Conservation (phyloP, 2,329 filamentous ascomycete genomes). For the Leptographium galeiforme region DNA sequence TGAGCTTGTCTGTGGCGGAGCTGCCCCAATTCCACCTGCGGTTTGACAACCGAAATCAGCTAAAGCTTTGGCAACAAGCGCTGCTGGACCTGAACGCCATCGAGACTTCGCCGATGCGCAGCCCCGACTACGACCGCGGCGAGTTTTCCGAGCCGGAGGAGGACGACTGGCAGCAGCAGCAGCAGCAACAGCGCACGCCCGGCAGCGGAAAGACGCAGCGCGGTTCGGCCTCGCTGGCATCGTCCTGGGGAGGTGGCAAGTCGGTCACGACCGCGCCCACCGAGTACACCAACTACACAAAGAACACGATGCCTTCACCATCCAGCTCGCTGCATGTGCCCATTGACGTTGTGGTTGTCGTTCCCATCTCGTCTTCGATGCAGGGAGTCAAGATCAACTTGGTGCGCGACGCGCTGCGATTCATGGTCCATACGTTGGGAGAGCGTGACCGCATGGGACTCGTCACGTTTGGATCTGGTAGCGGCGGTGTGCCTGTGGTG, state of each 20-base stretch:
- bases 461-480: conserved; percentile 91
- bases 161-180: conserved; percentile 61
- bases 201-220: conserved; percentile 15
- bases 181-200: conserved; percentile 27
- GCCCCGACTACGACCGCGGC: conserved; percentile 62
- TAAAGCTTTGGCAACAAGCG: conserved; percentile 84
- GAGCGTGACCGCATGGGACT: conserved; percentile 93
- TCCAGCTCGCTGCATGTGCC: conserved; percentile 65
- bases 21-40: conserved; percentile 87
- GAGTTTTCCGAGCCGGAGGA: conserved; percentile 77
- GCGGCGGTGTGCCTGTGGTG: conserved; percentile 87
- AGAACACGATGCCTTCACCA: conserved; percentile 23
- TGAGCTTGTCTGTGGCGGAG: conserved; percentile 83
- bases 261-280: conserved; percentile 82
- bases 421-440: conserved; percentile 79
- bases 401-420: conserved; percentile 79
- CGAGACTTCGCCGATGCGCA: conserved; percentile 49
- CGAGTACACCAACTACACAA: conserved; percentile 69
- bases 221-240: conserved; percentile 63
- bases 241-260: conserved; percentile 66
- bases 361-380: conserved; percentile 96
- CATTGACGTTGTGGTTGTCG: conserved; percentile 88
- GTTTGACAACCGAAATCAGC: conserved; percentile 69
- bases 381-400: conserved; percentile 98
- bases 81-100: conserved; percentile 69